These are phyloP conservation scores for Anastatica hierochuntica DNA, from an alignment of 345 rosid genomes.

Conservation along the genomic window DNA sequence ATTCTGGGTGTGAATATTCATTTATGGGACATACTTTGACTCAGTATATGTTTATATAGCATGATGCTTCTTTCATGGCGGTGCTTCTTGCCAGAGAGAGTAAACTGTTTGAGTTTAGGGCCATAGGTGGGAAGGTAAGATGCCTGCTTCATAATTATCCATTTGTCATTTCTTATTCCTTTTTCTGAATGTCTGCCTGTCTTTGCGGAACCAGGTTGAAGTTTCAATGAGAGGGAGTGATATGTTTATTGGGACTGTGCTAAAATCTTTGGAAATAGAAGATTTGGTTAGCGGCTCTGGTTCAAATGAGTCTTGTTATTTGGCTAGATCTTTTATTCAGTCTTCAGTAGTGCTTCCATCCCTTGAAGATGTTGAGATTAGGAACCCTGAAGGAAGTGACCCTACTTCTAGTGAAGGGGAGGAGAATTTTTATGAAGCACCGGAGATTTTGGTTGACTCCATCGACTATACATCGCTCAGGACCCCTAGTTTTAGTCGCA, in stretches of 20 bases:
- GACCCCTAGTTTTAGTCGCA: slow-evolving; percentile 68
- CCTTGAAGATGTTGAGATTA: slow-evolving; percentile 30
- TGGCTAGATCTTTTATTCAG: slow-evolving; percentile 81
- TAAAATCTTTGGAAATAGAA: slow-evolving; percentile 92
- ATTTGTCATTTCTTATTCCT: slow-evolving; percentile 10
- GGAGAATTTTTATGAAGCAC: slow-evolving; percentile 81
- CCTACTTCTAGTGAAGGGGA: slow-evolving; percentile 64
- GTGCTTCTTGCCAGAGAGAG: slow-evolving; percentile 77
- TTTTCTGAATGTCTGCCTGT: slow-evolving; percentile 15
- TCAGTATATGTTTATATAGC: slow-evolving; percentile 33
- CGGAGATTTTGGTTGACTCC: slow-evolving; percentile 67
- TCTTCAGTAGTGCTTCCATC: slow-evolving; percentile 37
- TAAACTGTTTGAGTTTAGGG: slow-evolving; percentile 72
- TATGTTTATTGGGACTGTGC: slow-evolving; percentile 73
- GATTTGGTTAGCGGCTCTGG: slow-evolving; percentile 58
- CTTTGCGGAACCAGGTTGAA: slow-evolving; percentile 55
- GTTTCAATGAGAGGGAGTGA: slow-evolving; percentile 68
- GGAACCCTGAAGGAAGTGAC: slow-evolving; percentile 29
- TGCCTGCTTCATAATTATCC: slow-evolving; percentile 2
- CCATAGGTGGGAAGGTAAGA: slow-evolving; percentile 87
- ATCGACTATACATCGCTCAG: slow-evolving; percentile 37
- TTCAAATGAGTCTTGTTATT: slow-evolving; percentile 45
- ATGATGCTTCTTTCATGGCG: slow-evolving; percentile 45
- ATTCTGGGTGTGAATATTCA: slow-evolving; percentile 9
- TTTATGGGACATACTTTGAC: slow-evolving; percentile 27